phyloP scores from a whole-genome alignment of 2,329 filamentous ascomycete species.

The Davidsoniella eucalypti region DNA sequence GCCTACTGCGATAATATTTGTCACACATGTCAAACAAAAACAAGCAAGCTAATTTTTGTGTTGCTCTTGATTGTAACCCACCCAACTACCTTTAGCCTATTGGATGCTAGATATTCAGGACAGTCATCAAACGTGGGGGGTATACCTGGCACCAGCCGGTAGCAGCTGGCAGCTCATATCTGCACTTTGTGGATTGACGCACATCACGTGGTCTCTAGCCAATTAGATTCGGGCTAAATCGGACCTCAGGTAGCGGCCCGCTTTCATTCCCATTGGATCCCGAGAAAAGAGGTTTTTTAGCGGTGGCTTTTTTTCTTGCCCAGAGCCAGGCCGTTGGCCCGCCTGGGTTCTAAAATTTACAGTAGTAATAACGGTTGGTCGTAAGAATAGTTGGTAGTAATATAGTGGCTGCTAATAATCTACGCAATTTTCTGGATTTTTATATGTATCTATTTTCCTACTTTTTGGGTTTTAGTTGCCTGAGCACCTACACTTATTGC shows the following conservation, averaged over 20 bases:
- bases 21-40: too few relatives aligned
- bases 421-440: too few relatives aligned
- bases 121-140: slow-evolving; percentile 9
- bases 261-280: slow-evolving; percentile 11
- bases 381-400: too few relatives aligned
- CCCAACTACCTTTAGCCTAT: slow-evolving; percentile 9
- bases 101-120: slow-evolving; percentile 10
- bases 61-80: neutral
- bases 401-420: too few relatives aligned
- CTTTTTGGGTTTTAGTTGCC: too few relatives aligned
- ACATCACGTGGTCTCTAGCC: slow-evolving; percentile 13
- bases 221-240: slow-evolving; percentile 15
- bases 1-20: too few relatives aligned
- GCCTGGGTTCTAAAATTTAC: too few relatives aligned
- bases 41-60: neutral
- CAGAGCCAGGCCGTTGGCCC: too few relatives aligned
- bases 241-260: slow-evolving; percentile 12
- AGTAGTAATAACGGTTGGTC: too few relatives aligned
- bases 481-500: too few relatives aligned
- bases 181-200: neutral
- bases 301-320: neutral
- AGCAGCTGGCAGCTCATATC: neutral
- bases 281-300: slow-evolving; percentile 7
- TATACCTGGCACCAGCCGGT: slow-evolving; percentile 1
- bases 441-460: too few relatives aligned